Base-by-base conservation (phyloP, 2,329 filamentous ascomycete species). In the Apiospora hydei region DNA sequence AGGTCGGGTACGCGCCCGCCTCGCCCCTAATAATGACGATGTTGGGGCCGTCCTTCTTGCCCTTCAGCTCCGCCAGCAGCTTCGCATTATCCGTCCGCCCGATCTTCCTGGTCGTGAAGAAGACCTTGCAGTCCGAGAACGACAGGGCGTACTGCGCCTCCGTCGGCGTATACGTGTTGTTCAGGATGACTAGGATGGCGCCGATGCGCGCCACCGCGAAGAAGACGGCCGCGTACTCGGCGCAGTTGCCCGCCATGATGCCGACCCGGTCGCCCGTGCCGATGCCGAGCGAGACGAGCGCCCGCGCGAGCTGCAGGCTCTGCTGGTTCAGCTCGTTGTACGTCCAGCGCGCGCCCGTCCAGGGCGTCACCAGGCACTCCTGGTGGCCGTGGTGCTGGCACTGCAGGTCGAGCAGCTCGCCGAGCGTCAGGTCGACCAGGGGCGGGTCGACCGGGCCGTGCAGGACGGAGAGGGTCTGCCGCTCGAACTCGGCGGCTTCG, bases 171-270 rank as follows among this genome's bases (percentile, higher is more conserved):
- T 95, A 95, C 0, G 93, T 95, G 82, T 94, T 95, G 83, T 95
- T 95, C 75, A 95, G 84, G 64, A 95, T 94, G 41, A 95, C 93
- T 70, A 95, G 84, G 66, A 92, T 90, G 67, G 88, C 90, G 13
- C 91, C 91, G 24, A 93, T 87, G 67, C 89, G 86, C 53, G 91
- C 90, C 14, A 90, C 91, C 4, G 91, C 92, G 75, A 94, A 94
- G 84, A 94, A 93, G 21, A 94, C 87, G 3, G 92, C 87, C 43
- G 93, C 82, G 90, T 96, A 96, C 89, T 97, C 87, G 88, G 97
- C 83, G 86, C 95, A 84, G 88, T 97, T 83, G 84, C 95, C 77
- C 82, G 92, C 92, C 90, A 94, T 94, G 75, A 95, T 91, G 43
- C 90, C 93, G 41, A 95, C 86, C 18, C 92, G 87, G 79, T 94